Evolutionary conservation across 352 stramenopile genomes (phyloP), one percentile per base, ranked within the genome.

Genomic region (Phytopythium ostracodes): DNA sequence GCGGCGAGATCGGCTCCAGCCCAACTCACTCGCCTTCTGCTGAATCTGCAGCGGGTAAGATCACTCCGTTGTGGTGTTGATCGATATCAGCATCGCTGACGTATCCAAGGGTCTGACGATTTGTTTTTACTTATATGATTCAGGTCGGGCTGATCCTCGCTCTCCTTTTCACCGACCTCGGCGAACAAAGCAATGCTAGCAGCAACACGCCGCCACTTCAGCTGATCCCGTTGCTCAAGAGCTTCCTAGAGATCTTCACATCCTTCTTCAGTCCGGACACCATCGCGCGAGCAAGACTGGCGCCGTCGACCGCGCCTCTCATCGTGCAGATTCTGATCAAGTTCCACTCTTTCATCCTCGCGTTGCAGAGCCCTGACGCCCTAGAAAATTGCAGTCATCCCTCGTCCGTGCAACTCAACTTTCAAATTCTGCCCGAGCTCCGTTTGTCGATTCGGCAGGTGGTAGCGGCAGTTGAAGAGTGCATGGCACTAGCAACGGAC

Each of bases 321-420:
- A 62, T 77, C 33, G 35, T 83, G 17, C 65, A 70, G 35, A 64
- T 77, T 24, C 54, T 92, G 46, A 70, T 71, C 42, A 73, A 66
- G 17, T 71, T 92, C 27, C 70, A 92, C 47, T 68, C 72, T 14
- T 67, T 92, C n/a, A 86, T 92, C 52, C 40, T 94, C 20, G 50
- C 90, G n/a, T 64, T 87, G 5, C 82, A 94, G 79, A 81, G 76
- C 5, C 64, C 59, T 11, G 20, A 67, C 10, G 64, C 65, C 20
- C 40, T 94, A 3, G 24, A 52, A 20, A 57, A 44, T 9, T 77
- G 81, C 43, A 67, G 56, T 40, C 84, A 93, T 51, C 75, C 84
- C 1, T 84, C 68, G 35, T 78, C 84, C 56, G 79, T 88, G 52
- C 77, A 76, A 5, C 57, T 92, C 35, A 71, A 90, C 51, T 59